Evolutionary conservation across 805 yeast species (phyloP).

Genomic region (Ogataea polymorpha): DNA sequence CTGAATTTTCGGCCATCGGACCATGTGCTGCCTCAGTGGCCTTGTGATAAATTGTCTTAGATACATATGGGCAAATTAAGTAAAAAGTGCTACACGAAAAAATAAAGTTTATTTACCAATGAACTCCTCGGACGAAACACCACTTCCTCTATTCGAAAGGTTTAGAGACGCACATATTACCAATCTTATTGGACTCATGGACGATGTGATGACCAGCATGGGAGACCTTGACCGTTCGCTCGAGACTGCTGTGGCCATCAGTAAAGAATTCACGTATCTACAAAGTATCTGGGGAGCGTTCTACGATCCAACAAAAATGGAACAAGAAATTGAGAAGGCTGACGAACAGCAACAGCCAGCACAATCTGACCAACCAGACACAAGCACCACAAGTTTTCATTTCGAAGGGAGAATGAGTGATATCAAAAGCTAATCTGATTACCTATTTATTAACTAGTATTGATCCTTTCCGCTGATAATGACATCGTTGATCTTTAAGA

Average conservation of each 20-base stretch:
- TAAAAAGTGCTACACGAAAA: constrained; percentile 9
- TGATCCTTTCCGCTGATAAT: constrained; percentile 55
- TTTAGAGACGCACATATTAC: constrained; percentile 19
- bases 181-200: constrained; percentile 19
- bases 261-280: constrained; percentile 19
- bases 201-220: constrained; percentile 18
- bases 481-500: constrained; percentile 93
- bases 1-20: background rate
- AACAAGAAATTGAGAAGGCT: constrained; percentile 8
- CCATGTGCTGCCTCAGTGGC: background rate
- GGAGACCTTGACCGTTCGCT: constrained; percentile 21
- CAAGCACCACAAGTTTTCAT: constrained; percentile 21
- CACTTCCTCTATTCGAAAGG: constrained; percentile 18
- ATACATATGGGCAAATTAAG: constrained; percentile 3
- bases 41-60: background rate
- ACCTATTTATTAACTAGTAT: constrained; percentile 20
- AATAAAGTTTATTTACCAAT: constrained; percentile 2
- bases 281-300: constrained; percentile 24
- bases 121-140: constrained; percentile 4
- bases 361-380: constrained; percentile 8
- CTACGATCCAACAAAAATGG: constrained; percentile 20
- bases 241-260: constrained; percentile 21
- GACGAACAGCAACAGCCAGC: constrained; percentile 6
- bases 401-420: constrained; percentile 29
- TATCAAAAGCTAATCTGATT: constrained; percentile 4